Conservation (phyloP, 2,329 filamentous ascomycete genomes). For the Proliferodiscus dingleyae region DNA sequence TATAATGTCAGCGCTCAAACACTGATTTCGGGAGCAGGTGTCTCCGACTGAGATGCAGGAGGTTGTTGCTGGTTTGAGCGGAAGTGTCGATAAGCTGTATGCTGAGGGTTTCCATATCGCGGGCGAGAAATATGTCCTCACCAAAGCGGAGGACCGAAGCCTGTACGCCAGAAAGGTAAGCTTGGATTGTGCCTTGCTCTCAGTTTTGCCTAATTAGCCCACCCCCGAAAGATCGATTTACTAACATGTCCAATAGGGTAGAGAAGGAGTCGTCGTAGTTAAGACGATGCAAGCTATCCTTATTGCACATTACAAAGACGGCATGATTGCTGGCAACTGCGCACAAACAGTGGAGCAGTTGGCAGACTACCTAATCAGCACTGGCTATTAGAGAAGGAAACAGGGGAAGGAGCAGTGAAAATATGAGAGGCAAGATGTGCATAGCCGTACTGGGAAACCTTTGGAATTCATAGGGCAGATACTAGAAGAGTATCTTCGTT, state of each 20-base stretch:
- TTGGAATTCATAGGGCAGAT: conserved; percentile 23
- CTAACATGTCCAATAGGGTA: conserved; percentile 49
- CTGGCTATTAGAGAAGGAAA: conserved; percentile 53
- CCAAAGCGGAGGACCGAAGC: conserved; percentile 70
- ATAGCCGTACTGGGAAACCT: conserved; percentile 13
- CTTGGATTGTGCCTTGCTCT: no score
- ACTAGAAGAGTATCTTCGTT: conserved; percentile 27
- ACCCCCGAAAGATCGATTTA: conserved; percentile 3
- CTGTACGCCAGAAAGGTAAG: conserved; percentile 82
- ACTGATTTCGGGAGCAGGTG: conserved; percentile 41
- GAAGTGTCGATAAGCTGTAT: conserved; percentile 56
- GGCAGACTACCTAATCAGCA: conserved; percentile 76
- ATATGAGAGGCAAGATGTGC: conserved; percentile 11
- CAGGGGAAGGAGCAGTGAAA: conserved; percentile 3
- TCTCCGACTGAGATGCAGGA: conserved; percentile 55
- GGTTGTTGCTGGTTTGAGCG: conserved; percentile 48
- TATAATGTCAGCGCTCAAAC: no score
- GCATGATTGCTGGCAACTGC: conserved; percentile 67
- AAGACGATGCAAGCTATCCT: conserved; percentile 89
- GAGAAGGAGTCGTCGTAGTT: conserved; percentile 73
- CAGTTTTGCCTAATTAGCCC: no score
- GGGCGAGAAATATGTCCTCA: conserved; percentile 73
- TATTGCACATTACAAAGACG: conserved; percentile 78
- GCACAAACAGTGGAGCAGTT: conserved; percentile 76
- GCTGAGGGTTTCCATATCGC: conserved; percentile 69